A percentile compares a stretch with the other conserved stretches of the same genome.
phyloP scores from a whole-genome alignment of 1,139 yeast genomes.

The Geotrichum australiense region DNA sequence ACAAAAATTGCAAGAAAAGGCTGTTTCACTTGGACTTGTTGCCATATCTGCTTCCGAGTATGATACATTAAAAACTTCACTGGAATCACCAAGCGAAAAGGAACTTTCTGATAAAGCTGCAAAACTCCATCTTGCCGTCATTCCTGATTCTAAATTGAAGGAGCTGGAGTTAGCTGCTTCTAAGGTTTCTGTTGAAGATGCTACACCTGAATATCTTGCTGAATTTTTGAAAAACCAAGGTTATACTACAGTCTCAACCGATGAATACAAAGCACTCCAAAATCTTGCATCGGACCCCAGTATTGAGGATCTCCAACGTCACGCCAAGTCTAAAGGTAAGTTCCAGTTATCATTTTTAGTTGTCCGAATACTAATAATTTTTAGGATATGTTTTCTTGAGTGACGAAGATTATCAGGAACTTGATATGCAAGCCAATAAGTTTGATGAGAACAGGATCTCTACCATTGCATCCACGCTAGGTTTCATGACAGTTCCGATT shows the following conservation, averaged over 20 bases:
- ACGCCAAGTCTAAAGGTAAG: too few relatives aligned
- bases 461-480: constrained; percentile 23
- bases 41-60: constrained; percentile 32
- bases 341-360: too few relatives aligned
- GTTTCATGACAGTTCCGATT: constrained; percentile 41
- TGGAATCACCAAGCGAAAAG: too few relatives aligned
- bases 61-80: constrained; percentile 8
- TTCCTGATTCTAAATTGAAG: constrained; percentile 32
- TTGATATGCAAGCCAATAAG: constrained; percentile 9
- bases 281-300: constrained; percentile 11
- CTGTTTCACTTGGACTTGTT: constrained; percentile 28
- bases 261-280: constrained; percentile 2
- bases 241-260: constrained; percentile 6
- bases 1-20: constrained; percentile 28
- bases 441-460: constrained; percentile 2
- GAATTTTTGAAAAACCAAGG: constrained; percentile 21
- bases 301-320: constrained; percentile 17
- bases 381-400: constrained; percentile 9
- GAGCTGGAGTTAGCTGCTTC: constrained; percentile 5
- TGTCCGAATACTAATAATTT: constrained; percentile 5
- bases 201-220: constrained; percentile 18
- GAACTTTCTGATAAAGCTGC: constrained; percentile 6
- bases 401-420: constrained; percentile 8
- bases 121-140: constrained; percentile 8
- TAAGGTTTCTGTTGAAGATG: constrained; percentile 14